Evolutionary conservation across 371 early-diverging fungal species (phyloP), one percentile per base, ranked within the genome.

Genomic region (Circinella minor): DNA sequence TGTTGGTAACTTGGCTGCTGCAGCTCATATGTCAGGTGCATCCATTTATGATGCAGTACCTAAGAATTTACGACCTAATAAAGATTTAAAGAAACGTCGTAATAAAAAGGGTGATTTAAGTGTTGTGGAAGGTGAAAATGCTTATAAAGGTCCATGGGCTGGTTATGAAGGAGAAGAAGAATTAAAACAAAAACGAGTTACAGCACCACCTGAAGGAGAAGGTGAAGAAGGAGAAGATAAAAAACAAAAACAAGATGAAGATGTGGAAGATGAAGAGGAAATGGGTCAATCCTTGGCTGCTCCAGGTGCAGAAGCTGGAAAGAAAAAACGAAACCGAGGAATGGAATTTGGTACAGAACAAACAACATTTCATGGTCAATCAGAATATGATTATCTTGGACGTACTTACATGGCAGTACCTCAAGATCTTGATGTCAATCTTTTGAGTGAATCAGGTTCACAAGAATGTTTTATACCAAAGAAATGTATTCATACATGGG

Each of bases 391-490:
- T 81, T 98, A 97, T 82, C 81, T 92, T 70, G 98, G 97, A 49
- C 81, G 98, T 39, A 95, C 97, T 0, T 99, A 96, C 78, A 95
- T 99, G 95, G 93, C 95, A 67, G 91, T 94, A 1, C 98, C 98
- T 36, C 84, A 86, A 62, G 98, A 97, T 77, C 77, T 95, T 68
- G 93, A 92, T 71, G 83, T 91, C 71, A 90, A 91, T 76, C 71
- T 95, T 66, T 67, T 81, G n/a, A 89, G 89, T 6, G 94, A 93
- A 66, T 80, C 93, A 8, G 95, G 94, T 9, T 72, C 79, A 15
- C 90, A 93, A 72, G 89, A 93, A 64, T 94, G 95, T 75, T 95
- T 90, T 75, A 84, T 94, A 39, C 98, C 98, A 46, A 96, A 96
- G 72, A 83, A 81, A 64, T 77, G 91, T 47, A 83, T 97, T 63